Evolutionary conservation across 768 basidiomycete species (phyloP).

Genomic region (Lactifluus subvellereus): DNA sequence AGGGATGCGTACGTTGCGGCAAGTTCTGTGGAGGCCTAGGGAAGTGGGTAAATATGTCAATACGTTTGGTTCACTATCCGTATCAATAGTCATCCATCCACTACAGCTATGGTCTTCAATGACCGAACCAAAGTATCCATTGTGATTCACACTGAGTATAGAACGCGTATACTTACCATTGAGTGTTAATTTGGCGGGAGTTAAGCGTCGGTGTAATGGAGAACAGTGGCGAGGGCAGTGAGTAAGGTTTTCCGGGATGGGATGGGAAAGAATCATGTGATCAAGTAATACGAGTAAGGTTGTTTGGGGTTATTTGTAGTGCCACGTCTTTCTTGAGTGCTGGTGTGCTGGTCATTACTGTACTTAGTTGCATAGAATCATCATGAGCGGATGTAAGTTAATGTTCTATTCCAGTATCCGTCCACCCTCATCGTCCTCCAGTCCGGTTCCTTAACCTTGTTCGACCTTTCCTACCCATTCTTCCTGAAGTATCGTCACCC

Average conservation of each 20-base stretch:
- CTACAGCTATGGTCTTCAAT: background rate
- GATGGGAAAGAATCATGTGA: background rate
- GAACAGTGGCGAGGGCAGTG: too few species aligned
- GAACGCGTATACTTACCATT: slow-evolving; percentile 6
- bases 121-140: background rate
- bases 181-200: background rate
- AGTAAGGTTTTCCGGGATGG: slow-evolving; percentile 2
- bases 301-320: slow-evolving; percentile 22
- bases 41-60: background rate
- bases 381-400: slow-evolving; percentile 76
- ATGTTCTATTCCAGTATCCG: background rate
- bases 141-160: background rate
- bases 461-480: slow-evolving; percentile 92
- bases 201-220: background rate
- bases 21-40: slow-evolving; percentile 63
- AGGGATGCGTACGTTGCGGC: slow-evolving; percentile 95
- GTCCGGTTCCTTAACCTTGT: slow-evolving; percentile 98
- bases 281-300: background rate
- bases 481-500: slow-evolving; percentile 96
- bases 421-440: slow-evolving; percentile 28
- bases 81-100: slow-evolving; percentile 10
- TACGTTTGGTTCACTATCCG: background rate
- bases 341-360: too few species aligned
- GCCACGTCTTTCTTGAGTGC: slow-evolving; percentile 17
- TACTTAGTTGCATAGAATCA: too few species aligned